Conservation (phyloP, 2,329 filamentous ascomycete species). For the Neonectria punicea region DNA sequence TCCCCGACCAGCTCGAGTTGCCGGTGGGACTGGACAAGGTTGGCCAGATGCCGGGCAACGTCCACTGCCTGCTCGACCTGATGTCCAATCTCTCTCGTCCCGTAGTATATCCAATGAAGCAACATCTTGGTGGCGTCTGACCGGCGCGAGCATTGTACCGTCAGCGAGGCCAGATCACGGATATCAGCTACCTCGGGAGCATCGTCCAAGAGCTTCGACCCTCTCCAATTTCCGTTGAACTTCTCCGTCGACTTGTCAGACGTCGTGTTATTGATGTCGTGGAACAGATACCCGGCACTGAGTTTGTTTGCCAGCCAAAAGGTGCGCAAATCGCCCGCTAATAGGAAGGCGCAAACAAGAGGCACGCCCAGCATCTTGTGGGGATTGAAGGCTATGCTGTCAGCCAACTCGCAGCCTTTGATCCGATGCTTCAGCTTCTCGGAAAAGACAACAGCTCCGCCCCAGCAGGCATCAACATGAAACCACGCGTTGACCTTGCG, state of each 20-base stretch:
- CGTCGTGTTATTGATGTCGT: neutral
- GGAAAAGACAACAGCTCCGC: neutral
- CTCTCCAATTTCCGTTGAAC: neutral
- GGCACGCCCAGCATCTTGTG: neutral
- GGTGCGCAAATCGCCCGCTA: neutral
- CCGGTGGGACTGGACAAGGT: neutral
- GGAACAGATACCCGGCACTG: neutral
- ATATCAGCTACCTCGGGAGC: neutral
- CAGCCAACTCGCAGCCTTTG: neutral
- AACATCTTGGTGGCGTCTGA: neutral
- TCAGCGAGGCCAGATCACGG: slow-evolving; percentile 6
- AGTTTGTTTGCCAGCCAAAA: neutral
- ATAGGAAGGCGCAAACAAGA: neutral
- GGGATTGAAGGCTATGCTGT: neutral
- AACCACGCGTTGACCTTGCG: neutral
- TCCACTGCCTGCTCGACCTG: neutral
- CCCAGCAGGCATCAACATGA: neutral
- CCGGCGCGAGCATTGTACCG: neutral
- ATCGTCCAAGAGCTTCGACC: neutral
- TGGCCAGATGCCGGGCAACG: neutral
- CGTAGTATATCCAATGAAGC: neutral
- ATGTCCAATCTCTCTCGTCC: neutral
- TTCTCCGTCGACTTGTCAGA: neutral
- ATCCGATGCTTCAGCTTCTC: neutral
- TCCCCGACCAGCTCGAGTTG: neutral